These are phyloP conservation scores for Colletotrichum sp. DNA, from an alignment of 2,329 filamentous ascomycete species.

Conservation along the genomic window DNA sequence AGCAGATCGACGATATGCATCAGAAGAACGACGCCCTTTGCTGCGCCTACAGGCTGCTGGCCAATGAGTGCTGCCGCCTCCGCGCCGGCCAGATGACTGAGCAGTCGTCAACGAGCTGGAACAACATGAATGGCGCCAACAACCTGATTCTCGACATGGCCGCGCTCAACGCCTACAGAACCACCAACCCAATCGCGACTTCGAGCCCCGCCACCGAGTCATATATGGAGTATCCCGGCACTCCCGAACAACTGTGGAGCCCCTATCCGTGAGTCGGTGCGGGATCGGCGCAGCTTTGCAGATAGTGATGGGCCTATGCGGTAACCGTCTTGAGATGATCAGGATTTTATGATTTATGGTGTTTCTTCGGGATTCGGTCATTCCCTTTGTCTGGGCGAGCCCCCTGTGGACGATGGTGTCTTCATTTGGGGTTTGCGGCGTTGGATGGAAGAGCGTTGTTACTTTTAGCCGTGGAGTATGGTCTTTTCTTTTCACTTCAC, in stretches of 20 bases:
- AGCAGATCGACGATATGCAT: constrained; percentile 11
- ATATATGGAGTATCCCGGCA: constrained; percentile 12
- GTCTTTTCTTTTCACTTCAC: not conserved
- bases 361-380: not conserved
- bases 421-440: not conserved
- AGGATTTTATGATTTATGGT: not conserved
- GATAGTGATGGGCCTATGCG: not conserved
- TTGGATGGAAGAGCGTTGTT: not conserved
- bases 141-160: constrained; percentile 7
- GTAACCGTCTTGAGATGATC: not conserved
- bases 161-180: not conserved
- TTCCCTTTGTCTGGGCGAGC: not conserved
- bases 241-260: constrained; percentile 11
- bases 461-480: not conserved
- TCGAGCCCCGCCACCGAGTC: constrained; percentile 7
- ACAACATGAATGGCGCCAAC: not conserved
- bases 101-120: not conserved
- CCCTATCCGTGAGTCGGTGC: not conserved
- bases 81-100: not conserved
- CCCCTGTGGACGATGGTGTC: not conserved
- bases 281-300: not conserved
- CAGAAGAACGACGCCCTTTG: constrained; percentile 20
- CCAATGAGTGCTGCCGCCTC: constrained; percentile 8
- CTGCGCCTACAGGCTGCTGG: constrained; percentile 14
- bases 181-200: not conserved